These are phyloP conservation scores for Cylindrodendrum hubeiense DNA, from an alignment of 2,329 filamentous ascomycete species.

Conservation along the genomic window DNA sequence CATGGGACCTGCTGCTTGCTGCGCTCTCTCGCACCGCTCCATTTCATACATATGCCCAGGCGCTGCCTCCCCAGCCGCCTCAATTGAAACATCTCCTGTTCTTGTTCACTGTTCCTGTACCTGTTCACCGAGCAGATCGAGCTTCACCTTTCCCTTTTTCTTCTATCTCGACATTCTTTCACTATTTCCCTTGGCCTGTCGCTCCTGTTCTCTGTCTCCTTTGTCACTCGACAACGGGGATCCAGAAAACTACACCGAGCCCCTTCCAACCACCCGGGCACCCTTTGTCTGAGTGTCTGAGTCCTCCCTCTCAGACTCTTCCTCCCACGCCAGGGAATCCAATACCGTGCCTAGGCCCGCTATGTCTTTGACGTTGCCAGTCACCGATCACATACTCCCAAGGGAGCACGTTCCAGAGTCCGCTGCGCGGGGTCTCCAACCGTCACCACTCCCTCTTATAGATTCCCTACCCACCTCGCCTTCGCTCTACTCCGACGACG, in stretches of 20 bases:
- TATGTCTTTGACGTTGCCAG: slow-evolving; percentile 40
- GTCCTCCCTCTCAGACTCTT: slow-evolving; percentile 20
- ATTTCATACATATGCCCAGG: slow-evolving; percentile 24
- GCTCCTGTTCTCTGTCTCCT: slow-evolving; percentile 6
- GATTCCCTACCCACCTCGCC: slow-evolving; percentile 43
- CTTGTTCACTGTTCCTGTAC: slow-evolving; percentile 8
- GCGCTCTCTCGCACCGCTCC: not conserved
- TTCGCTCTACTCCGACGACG: slow-evolving; percentile 42
- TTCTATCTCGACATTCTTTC: slow-evolving; percentile 3
- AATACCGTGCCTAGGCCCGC: slow-evolving; percentile 29
- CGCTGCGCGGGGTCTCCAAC: slow-evolving; percentile 29
- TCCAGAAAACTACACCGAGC: not conserved
- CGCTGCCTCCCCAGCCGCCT: slow-evolving; percentile 14
- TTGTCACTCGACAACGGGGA: slow-evolving; percentile 1
- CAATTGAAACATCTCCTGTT: slow-evolving; percentile 17
- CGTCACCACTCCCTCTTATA: slow-evolving; percentile 40
- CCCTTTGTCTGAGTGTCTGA: slow-evolving; percentile 17
- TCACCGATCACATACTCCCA: slow-evolving; percentile 36
- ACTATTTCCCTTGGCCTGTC: not conserved
- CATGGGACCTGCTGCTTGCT: not conserved
- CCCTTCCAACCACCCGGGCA: slow-evolving; percentile 9
- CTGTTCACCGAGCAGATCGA: not conserved
- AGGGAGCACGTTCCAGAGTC: slow-evolving; percentile 37
- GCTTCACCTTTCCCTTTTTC: not conserved
- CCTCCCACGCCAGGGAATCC: slow-evolving; percentile 19